A percentile compares a stretch with the other conserved stretches of the same genome.
Conservation (phyloP, 2,329 filamentous ascomycete species). For the Arthrobotrys sphaeroides region DNA sequence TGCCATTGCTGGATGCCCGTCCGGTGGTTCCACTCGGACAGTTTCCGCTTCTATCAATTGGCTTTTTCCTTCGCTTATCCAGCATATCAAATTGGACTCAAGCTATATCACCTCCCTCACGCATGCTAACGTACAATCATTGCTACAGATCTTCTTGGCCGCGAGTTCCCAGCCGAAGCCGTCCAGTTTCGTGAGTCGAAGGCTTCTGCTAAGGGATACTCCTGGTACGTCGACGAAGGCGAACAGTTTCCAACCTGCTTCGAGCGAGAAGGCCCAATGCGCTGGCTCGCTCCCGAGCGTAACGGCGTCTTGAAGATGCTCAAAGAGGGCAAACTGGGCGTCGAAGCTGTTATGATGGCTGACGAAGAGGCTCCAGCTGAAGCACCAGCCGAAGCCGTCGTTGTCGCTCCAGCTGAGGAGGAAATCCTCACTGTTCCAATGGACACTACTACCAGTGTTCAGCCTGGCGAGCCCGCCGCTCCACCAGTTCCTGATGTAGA, state of each 20-base stretch:
- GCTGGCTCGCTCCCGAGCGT: conserved; percentile 49
- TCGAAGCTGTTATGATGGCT: conserved; percentile 51
- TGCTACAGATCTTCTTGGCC: conserved; percentile 34
- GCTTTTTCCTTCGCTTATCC: conserved; percentile 3
- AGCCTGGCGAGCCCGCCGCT: conserved; percentile 14
- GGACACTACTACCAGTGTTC: background rate
- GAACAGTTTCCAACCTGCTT: conserved; percentile 47
- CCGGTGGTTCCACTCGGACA: conserved; percentile 15
- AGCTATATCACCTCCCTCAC: background rate
- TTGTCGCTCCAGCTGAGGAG: conserved; percentile 18
- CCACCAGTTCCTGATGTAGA: conserved; percentile 38
- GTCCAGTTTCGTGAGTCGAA: conserved; percentile 47
- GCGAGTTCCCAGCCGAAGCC: conserved; percentile 50
- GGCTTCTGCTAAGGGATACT: conserved; percentile 47
- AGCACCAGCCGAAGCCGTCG: conserved; percentile 22
- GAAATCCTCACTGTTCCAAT: conserved; percentile 16
- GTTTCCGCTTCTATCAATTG: background rate
- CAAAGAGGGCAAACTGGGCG: conserved; percentile 50
- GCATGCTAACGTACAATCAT: background rate
- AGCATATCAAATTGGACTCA: background rate
- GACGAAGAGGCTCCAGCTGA: conserved; percentile 42
- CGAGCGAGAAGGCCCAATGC: conserved; percentile 48
- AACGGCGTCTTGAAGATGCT: conserved; percentile 51
- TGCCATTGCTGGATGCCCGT: background rate
- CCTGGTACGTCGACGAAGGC: conserved; percentile 51